Evolutionary conservation across 768 basidiomycete species (phyloP).

Genomic region (Suillus paluster): DNA sequence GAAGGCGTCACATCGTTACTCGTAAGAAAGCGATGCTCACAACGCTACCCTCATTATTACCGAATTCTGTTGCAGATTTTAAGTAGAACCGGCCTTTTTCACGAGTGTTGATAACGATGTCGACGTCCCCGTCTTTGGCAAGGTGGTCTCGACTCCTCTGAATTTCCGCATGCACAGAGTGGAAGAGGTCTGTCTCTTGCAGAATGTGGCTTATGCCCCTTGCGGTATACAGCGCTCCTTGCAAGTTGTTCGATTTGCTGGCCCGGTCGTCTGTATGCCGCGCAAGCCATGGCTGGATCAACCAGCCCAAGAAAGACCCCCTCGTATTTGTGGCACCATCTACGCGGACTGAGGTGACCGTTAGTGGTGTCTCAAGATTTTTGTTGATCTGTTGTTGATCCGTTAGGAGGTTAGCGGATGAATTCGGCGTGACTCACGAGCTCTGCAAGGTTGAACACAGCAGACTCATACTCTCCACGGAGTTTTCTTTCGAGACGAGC

Average conservation of each 20-base stretch:
- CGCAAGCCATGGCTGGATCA: slow-evolving; percentile 70
- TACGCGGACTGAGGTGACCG: slow-evolving; percentile 78
- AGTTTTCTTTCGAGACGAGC: slow-evolving; percentile 71
- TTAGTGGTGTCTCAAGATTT: slow-evolving; percentile 68
- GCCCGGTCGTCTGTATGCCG: slow-evolving; percentile 20
- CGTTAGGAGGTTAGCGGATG: slow-evolving; percentile 7
- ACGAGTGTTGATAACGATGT: slow-evolving; percentile 76
- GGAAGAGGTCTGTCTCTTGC: slow-evolving; percentile 78
- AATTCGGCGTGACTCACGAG: slow-evolving; percentile 50
- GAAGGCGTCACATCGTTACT: not conserved
- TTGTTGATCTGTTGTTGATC: slow-evolving; percentile 55
- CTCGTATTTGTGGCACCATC: slow-evolving; percentile 79
- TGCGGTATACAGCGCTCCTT: slow-evolving; percentile 71
- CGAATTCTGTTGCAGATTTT: slow-evolving; percentile 87
- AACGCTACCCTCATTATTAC: slow-evolving; percentile 92
- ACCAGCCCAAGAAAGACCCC: slow-evolving; percentile 75
- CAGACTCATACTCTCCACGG: slow-evolving; percentile 78
- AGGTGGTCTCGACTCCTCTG: slow-evolving; percentile 59
- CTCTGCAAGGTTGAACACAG: slow-evolving; percentile 62
- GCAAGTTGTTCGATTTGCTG: slow-evolving; percentile 44
- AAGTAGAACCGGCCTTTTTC: slow-evolving; percentile 80
- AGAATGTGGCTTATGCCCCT: slow-evolving; percentile 68
- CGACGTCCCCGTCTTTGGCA: slow-evolving; percentile 65
- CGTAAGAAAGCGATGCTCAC: slow-evolving; percentile 51
- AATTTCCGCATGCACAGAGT: slow-evolving; percentile 63